Conservation (phyloP, 108 stramenopile genomes). For the Licmophora abbreviata region DNA sequence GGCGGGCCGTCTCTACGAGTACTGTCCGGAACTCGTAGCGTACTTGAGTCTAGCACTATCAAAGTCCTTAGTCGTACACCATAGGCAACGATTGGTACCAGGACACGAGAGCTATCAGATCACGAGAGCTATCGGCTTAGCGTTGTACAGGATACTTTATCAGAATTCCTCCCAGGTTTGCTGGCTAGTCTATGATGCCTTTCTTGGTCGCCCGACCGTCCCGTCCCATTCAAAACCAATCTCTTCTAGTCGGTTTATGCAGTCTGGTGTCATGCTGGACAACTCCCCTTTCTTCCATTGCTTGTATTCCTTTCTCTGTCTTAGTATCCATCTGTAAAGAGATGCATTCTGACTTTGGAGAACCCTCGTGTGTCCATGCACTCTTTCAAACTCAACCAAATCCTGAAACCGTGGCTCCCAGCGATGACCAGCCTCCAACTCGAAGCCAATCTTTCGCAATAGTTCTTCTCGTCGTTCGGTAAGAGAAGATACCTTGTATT, state of each 20-base stretch:
- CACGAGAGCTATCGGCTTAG: too few species aligned
- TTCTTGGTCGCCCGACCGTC: too few species aligned
- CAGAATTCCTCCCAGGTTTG: too few species aligned
- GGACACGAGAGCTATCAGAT: too few species aligned
- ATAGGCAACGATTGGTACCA: too few species aligned
- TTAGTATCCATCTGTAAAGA: background rate
- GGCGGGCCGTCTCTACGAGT: too few species aligned
- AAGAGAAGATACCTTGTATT: background rate
- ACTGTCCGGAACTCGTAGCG: too few species aligned
- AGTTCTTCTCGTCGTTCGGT: slow-evolving; percentile 3
- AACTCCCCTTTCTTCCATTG: background rate
- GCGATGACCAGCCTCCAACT: background rate
- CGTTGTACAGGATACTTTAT: too few species aligned
- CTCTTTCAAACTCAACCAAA: background rate
- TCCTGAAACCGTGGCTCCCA: background rate
- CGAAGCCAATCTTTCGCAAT: slow-evolving; percentile 3
- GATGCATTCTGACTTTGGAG: background rate
- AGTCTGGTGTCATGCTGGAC: background rate
- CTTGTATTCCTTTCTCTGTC: background rate
- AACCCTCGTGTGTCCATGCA: background rate
- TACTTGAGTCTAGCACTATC: too few species aligned
- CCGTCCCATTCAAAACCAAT: slow-evolving; percentile 30
- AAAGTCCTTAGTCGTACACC: too few species aligned
- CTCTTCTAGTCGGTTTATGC: background rate
- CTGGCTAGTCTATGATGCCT: too few species aligned